These are phyloP conservation scores for Hirsutella minnesotensis DNA, from an alignment of 2,329 filamentous ascomycete genomes.

Conservation along the genomic window DNA sequence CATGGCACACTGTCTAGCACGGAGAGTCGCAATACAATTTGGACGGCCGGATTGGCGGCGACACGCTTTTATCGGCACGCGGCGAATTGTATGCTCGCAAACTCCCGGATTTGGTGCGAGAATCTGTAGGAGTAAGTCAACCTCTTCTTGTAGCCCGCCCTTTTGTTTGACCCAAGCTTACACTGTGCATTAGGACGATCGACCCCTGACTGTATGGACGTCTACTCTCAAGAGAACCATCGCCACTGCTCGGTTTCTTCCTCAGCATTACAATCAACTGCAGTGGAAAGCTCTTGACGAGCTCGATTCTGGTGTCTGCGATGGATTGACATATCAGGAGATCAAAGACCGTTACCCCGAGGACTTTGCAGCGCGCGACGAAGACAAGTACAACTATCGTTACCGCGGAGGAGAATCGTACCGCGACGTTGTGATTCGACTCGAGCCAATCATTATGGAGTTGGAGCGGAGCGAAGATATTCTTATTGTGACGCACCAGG, in stretches of 20 bases:
- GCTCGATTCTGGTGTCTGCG: slow-evolving; percentile 90
- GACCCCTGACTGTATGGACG: slow-evolving; percentile 50
- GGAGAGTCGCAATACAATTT: slow-evolving; percentile 92
- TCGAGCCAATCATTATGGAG: slow-evolving; percentile 99
- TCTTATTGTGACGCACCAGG: slow-evolving; percentile 95
- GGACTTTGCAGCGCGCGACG: slow-evolving; percentile 88
- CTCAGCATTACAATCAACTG: slow-evolving; percentile 75
- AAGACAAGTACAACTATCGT: slow-evolving; percentile 99
- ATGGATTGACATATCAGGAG: slow-evolving; percentile 90
- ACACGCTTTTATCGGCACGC: slow-evolving; percentile 74
- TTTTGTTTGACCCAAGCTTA: not conserved
- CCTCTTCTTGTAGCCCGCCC: not conserved
- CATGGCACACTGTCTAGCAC: no score
- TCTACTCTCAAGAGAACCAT: slow-evolving; percentile 69
- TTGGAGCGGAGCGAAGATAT: slow-evolving; percentile 93
- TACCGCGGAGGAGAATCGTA: slow-evolving; percentile 94
- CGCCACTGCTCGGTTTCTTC: slow-evolving; percentile 76
- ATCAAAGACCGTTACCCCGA: slow-evolving; percentile 87
- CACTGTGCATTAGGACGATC: slow-evolving; percentile 34
- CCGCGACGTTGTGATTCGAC: slow-evolving; percentile 90
- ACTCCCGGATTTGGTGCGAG: slow-evolving; percentile 70
- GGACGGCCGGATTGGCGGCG: slow-evolving; percentile 81
- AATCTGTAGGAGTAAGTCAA: slow-evolving; percentile 69
- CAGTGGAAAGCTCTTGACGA: slow-evolving; percentile 99
- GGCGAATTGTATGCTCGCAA: slow-evolving; percentile 80